Base-by-base conservation (phyloP, 495 filamentous ascomycete genomes). In the Cryomyces antarcticus region DNA sequence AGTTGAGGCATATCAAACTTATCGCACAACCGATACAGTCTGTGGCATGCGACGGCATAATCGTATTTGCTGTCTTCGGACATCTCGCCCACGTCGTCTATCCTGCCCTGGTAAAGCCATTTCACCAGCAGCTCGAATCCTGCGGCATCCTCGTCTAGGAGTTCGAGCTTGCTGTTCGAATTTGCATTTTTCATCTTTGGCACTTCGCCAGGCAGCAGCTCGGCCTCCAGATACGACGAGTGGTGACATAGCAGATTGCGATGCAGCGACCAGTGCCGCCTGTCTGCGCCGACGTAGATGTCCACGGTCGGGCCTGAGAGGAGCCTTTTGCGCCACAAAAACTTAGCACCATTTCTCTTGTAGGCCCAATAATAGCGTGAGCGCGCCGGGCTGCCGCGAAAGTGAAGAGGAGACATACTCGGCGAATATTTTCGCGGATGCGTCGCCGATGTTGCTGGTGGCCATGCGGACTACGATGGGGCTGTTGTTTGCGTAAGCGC, bases 71-170 rank as follows among this genome's bases (percentile, higher is more conserved):
- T 51, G 6, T 65, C 56, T 28, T 62, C 53, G 5, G 57, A 49
- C 49, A 65, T 47, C 28, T 55, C 48, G 17, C 57, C 55, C 12
- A 62, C 59, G 44, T 67, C 61, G 39, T 68, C 65, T 31, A 69
- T 54, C 28, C 55, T 59, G 17, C 65, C 65, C 46, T 69, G 65
- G 39, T 69, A 69, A 11, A 69, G 52, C 63, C 65, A 69, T 47
- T 66, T 68, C 10, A 69, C 62, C n/a, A 69, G 51, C 36, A 69
- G 52, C 43, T 66, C 65, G 46, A 69, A 69, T 6, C 65, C 65
- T 4, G 52, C 41, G 3, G 65, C 59, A 41, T 64, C 62, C 24
- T 63, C 54, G 12, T 66, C 58, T 12, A 52, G 50, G 5, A 69
- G 51, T 35, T 67, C 62, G 27, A 67, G 49, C 30, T 42, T 55